Conservation (phyloP, 2,329 filamentous ascomycete genomes). For the Teratosphaeria epicoccoides region DNA sequence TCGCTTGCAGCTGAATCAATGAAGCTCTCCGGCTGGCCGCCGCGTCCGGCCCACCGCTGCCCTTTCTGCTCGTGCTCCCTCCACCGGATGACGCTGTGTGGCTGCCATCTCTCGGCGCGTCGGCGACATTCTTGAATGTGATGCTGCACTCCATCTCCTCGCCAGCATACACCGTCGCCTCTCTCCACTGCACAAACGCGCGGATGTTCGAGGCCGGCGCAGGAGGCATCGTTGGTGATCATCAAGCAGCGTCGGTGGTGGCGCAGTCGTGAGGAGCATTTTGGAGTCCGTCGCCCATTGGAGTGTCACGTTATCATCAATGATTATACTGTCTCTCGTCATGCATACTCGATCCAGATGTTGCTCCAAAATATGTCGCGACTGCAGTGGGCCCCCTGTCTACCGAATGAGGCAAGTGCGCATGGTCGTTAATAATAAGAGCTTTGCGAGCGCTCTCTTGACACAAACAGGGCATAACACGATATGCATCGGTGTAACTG, state of each 20-base stretch:
- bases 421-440: too few species aligned
- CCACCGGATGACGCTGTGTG: slow-evolving; percentile 25
- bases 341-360: too few species aligned
- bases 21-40: slow-evolving; percentile 13
- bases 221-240: slow-evolving; percentile 7
- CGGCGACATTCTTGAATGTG: slow-evolving; percentile 79
- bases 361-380: neutral
- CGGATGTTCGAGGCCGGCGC: slow-evolving; percentile 58
- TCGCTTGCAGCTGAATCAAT: neutral
- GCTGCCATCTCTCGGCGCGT: slow-evolving; percentile 31
- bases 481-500: slow-evolving; percentile 1
- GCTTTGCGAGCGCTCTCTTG: too few species aligned
- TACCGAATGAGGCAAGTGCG: neutral
- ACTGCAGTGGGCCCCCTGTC: neutral
- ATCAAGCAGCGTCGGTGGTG: neutral
- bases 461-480: too few species aligned
- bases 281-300: neutral
- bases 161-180: slow-evolving; percentile 89
- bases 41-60: slow-evolving; percentile 3
- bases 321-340: too few species aligned
- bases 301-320: too few species aligned
- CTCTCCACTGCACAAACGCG: slow-evolving; percentile 90
- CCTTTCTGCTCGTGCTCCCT: slow-evolving; percentile 3
- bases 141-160: slow-evolving; percentile 94
- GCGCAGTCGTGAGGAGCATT: slow-evolving; percentile 2